Base-by-base conservation (phyloP, 2,329 filamentous ascomycete genomes). In the Myriangium duriaei region DNA sequence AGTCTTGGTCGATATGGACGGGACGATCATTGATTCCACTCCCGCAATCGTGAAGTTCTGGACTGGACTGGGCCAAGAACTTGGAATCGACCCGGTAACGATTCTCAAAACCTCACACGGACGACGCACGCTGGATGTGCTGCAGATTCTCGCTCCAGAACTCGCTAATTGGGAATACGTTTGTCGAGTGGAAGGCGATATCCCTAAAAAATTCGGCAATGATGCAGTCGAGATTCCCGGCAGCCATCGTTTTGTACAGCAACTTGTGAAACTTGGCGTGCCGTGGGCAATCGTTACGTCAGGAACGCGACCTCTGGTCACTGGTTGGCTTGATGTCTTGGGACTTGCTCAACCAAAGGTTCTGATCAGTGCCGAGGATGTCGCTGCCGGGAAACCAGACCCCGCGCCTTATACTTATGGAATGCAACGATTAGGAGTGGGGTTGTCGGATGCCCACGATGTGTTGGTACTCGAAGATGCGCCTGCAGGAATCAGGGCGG, bases 111-210 rank as follows among this genome's bases (percentile, higher is more conserved):
- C 85, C 7, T 94, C 86, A 4, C 91, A 98, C 60, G 91, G 91
- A 44, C 76, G 88, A 43, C 70, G 91, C 42, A 85, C 79, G 48
- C 94, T 96, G 52, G 91, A 98, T 51, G 76, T 81, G 2, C 69
- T 98, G 42, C 74, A 74, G 56, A 65, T 87, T 17, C 73, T 94
- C 42, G 79, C 83, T 45, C 81, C 85, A n/a, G 77, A 82, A 49
- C 84, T 85, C 56, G 91, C 91, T 30, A 95, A 80, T 50, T 88
- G 82, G 84, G 85, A 94, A 47, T 94, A 94, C 54, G 76, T 94
- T 49, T 74, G 72, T 56, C 64, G 79, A 40, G 74, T 87, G 57
- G 91, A 96, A 63, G 78, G 74, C 15, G 66, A 72, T 14, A 76
- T 96, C 26, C 88, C 88, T 3, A 71, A 74, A 53, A 68, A 80